Evolutionary conservation across 2,329 filamentous ascomycete species (phyloP).

Genomic region (Aspergillus udagawae): DNA sequence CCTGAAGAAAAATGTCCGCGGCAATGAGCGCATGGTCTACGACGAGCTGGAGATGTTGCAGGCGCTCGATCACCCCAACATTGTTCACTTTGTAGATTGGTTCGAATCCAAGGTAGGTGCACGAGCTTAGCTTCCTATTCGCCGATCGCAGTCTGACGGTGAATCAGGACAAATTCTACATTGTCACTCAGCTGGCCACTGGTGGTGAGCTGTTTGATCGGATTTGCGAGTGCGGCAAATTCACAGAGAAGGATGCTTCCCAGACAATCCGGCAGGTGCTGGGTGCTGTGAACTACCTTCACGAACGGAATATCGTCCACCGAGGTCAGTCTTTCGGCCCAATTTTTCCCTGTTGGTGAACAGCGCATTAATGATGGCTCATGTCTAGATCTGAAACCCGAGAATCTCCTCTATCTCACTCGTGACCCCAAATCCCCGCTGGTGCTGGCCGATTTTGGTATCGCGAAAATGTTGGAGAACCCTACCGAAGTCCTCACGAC

Average conservation of each 20-base stretch:
- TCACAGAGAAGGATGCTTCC: conserved; percentile 96
- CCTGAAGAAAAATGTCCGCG: conserved; percentile 97
- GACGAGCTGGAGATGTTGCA: conserved; percentile 95
- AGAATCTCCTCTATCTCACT: conserved; percentile 93
- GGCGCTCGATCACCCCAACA: conserved; percentile 85
- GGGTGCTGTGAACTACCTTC: conserved; percentile 88
- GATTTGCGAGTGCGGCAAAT: conserved; percentile 96
- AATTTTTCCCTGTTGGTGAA: not conserved
- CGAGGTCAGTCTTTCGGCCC: conserved; percentile 59
- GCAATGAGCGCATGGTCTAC: conserved; percentile 97
- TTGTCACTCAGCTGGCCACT: conserved; percentile 92
- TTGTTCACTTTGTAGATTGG: conserved; percentile 97
- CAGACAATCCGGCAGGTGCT: conserved; percentile 94
- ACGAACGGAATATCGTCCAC: conserved; percentile 92
- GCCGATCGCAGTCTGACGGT: conserved; percentile 8
- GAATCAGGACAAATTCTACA: conserved; percentile 94
- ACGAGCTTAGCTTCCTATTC: not conserved
- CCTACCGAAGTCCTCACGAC: conserved; percentile 91
- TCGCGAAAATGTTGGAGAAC: conserved; percentile 93
- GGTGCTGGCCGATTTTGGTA: conserved; percentile 95
- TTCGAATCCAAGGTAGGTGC: conserved; percentile 85
- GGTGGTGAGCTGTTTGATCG: conserved; percentile 96
- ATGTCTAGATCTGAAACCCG: conserved; percentile 81
- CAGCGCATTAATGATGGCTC: conserved; percentile 2
- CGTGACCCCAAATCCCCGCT: conserved; percentile 72